A percentile compares a stretch with the other conserved stretches of the same genome.
Evolutionary conservation across 2,329 filamentous ascomycete species (phyloP).

Genomic region (Pseudogymnoascus sp.): DNA sequence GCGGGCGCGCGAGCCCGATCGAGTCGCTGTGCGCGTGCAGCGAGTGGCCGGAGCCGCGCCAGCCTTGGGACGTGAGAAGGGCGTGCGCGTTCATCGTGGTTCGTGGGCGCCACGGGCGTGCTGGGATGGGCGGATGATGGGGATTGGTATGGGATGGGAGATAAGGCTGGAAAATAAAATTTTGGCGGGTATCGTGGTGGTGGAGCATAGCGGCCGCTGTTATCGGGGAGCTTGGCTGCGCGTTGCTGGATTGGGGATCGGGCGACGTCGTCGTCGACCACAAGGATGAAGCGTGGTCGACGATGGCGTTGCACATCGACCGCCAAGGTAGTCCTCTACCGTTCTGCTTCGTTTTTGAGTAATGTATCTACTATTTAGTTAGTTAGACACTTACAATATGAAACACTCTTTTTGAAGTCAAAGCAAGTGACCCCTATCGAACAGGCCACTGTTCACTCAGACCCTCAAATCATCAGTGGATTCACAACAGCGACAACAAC

Average conservation of each 20-base stretch:
- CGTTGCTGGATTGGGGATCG: constrained; percentile 5
- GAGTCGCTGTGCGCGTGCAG: constrained; percentile 66
- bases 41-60: constrained; percentile 81
- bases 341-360: background rate
- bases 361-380: background rate
- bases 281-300: background rate
- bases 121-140: background rate
- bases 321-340: background rate
- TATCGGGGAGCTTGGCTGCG: background rate
- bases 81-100: constrained; percentile 72
- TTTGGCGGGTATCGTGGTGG: background rate
- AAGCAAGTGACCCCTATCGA: background rate
- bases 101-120: background rate
- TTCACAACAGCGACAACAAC: background rate
- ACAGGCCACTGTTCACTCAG: background rate
- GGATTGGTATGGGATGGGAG: background rate
- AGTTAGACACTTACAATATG: background rate
- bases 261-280: background rate
- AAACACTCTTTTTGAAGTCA: background rate
- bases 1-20: constrained; percentile 71
- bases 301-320: background rate
- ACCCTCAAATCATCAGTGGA: background rate
- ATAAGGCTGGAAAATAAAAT: constrained; percentile 7
- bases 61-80: constrained; percentile 78
- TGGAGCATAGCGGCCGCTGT: constrained; percentile 6